phyloP scores from a whole-genome alignment of 1,284 basidiomycete species.

The Macrocystidia cucumis region DNA sequence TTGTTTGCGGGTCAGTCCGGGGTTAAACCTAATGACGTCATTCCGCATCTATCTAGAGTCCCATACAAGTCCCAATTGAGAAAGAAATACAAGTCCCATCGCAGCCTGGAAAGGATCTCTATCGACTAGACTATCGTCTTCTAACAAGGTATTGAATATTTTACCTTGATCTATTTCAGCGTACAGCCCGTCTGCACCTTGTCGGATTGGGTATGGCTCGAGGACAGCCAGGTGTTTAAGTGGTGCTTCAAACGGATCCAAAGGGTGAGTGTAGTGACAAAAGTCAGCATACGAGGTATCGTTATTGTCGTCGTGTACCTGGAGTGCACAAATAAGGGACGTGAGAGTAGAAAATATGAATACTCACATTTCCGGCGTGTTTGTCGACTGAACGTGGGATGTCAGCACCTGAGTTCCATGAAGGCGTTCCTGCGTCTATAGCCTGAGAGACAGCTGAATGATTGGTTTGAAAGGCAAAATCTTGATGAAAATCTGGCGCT shows the following conservation, averaged over 20 bases:
- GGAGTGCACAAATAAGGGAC: no score
- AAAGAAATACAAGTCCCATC: conserved; percentile 33
- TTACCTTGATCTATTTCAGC: conserved; percentile 14
- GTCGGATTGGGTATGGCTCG: conserved; percentile 10
- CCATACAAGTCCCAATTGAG: conserved; percentile 28
- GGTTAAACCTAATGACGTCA: conserved; percentile 7
- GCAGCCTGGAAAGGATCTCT: conserved; percentile 33
- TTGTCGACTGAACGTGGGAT: no score
- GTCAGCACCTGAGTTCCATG: no score
- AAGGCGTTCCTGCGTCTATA: no score
- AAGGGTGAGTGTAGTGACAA: no score
- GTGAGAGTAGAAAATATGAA: no score
- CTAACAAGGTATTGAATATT: conserved; percentile 38
- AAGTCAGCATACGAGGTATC: no score
- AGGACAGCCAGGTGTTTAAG: conserved; percentile 23
- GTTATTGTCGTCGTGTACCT: no score
- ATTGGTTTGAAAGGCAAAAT: no score
- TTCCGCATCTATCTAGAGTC: conserved; percentile 11
- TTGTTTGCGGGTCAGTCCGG: conserved; percentile 3
- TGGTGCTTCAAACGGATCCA: conserved; percentile 20
- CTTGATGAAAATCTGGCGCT: no score
- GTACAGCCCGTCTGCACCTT: conserved; percentile 12
- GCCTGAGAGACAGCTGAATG: no score
- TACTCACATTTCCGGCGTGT: no score
- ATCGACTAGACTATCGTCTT: conserved; percentile 22